phyloP scores from a whole-genome alignment of 2,329 filamentous ascomycete species.

The Alternaria sp. region DNA sequence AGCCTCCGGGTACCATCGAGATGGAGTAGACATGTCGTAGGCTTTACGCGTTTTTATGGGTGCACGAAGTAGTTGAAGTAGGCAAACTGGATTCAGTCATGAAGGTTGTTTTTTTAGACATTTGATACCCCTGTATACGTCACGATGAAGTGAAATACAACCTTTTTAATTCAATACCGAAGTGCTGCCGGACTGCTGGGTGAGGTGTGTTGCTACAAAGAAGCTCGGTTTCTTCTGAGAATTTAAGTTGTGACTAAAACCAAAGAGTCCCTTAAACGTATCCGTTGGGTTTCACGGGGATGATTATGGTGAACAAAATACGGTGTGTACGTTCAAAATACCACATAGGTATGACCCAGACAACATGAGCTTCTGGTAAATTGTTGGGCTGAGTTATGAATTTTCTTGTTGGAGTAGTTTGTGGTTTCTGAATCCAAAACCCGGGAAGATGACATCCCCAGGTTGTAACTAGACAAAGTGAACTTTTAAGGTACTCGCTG shows the following conservation, averaged over 20 bases:
- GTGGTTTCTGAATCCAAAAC: background rate
- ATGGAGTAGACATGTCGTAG: conserved; percentile 66
- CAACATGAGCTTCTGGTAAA: background rate
- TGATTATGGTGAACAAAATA: background rate
- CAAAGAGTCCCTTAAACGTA: background rate
- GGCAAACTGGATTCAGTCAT: background rate
- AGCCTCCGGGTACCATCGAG: conserved; percentile 77
- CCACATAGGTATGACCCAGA: too few relatives aligned
- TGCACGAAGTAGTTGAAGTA: background rate
- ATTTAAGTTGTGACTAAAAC: background rate
- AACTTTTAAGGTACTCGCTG: background rate
- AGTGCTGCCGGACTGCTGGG: conserved; percentile 32
- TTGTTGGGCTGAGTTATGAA: background rate
- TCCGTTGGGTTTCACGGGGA: background rate
- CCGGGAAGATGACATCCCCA: background rate
- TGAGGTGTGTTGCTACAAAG: background rate
- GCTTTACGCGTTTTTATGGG: background rate
- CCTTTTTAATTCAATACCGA: conserved; percentile 22
- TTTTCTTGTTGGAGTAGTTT: background rate
- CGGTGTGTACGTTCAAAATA: background rate
- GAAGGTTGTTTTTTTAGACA: background rate
- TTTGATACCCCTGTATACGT: conserved; percentile 38
- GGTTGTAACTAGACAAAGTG: background rate
- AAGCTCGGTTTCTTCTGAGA: background rate
- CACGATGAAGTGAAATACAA: conserved; percentile 21